Base-by-base conservation (phyloP, 2,329 filamentous ascomycete species). In the Sordariomycetes sp. region DNA sequence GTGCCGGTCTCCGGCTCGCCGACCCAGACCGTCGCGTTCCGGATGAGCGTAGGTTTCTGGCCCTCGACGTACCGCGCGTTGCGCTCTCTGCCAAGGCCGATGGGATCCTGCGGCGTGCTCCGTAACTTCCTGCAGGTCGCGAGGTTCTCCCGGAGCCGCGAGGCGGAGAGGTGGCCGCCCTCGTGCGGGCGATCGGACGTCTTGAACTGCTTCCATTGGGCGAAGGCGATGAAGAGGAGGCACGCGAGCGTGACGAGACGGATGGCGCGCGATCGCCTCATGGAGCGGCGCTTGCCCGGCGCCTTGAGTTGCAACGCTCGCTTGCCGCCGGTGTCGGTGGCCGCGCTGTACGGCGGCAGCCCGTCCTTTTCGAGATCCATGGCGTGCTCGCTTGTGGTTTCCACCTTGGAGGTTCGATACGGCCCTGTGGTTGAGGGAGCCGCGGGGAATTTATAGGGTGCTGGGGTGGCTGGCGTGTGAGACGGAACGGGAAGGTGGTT, bases 11-110 rank as follows among this genome's bases (percentile, higher is more conserved):
- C 66, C 0, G 84, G 79, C 67, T 86, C 83, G 36, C 84, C 84
- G 3, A 80, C 72, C 84, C 84, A 87, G 22, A 87, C 74, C 1
- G 79, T 82, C 4, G 84, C 84, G 64, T 87, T 87, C 60, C 75
- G 79, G 62, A 87, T 85, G 48, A 87, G 73, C 0, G 81, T 81
- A 0, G 84, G 77, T 60, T 75, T 77, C 56, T 77, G 74, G 55
- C 81, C 80, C 3, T 80, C 73, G 51, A 84, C 67, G 64, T 79
- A 84, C 53, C 84, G 76, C 22, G 80, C 81, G 65, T 83, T 87
- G 62, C 74, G 74, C 35, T 79, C 73, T 22, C 84, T 79, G 3
- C 80, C 79, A 4, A 71, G 64, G 22, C 80, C 80, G 39, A 73
- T 73, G 1, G 81, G 80, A 60, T 84, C 80, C 54, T 73, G 64